These are phyloP conservation scores for button mushroom (Agaricus bisporus) DNA, from an alignment of 768 basidiomycete species.

Conservation along the genomic window DNA sequence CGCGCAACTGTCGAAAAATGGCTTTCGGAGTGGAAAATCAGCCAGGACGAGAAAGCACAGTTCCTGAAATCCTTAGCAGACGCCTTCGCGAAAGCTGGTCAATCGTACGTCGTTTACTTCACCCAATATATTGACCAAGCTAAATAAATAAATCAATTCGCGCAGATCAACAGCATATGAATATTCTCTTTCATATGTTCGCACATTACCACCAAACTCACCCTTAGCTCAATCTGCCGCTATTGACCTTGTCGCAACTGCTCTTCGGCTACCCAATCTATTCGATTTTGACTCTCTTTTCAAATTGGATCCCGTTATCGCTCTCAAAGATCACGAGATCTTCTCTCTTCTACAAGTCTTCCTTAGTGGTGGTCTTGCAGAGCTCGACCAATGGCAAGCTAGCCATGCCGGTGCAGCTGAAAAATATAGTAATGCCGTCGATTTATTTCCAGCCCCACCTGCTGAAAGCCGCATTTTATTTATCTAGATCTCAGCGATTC, in stretches of 20 bases:
- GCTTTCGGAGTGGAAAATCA: slow-evolving; percentile 70
- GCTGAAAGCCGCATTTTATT: slow-evolving; percentile 10
- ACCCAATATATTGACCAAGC: no score
- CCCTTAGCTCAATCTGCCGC: slow-evolving; percentile 47
- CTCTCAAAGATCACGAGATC: slow-evolving; percentile 61
- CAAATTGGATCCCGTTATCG: slow-evolving; percentile 66
- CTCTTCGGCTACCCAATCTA: slow-evolving; percentile 56
- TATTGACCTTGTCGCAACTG: slow-evolving; percentile 52
- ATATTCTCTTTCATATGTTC: slow-evolving; percentile 56
- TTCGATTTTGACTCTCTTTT: slow-evolving; percentile 82
- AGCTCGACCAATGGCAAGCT: slow-evolving; percentile 57
- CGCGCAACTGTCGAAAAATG: slow-evolving; percentile 65
- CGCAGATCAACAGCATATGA: slow-evolving; percentile 56
- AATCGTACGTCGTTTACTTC: slow-evolving; percentile 50
- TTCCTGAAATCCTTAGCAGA: slow-evolving; percentile 63
- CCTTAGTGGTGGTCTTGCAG: slow-evolving; percentile 53
- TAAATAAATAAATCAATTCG: background rate
- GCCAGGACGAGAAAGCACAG: slow-evolving; percentile 51
- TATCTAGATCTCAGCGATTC: slow-evolving; percentile 46
- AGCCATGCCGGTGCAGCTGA: slow-evolving; percentile 42
- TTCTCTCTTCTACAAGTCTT: slow-evolving; percentile 75
- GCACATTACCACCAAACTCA: slow-evolving; percentile 51
- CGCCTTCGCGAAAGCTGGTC: slow-evolving; percentile 48
- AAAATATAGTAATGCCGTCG: slow-evolving; percentile 45
- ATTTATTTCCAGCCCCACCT: background rate